Conservation (phyloP, 2,329 filamentous ascomycete genomes). For the Colletotrichum plurivorum region DNA sequence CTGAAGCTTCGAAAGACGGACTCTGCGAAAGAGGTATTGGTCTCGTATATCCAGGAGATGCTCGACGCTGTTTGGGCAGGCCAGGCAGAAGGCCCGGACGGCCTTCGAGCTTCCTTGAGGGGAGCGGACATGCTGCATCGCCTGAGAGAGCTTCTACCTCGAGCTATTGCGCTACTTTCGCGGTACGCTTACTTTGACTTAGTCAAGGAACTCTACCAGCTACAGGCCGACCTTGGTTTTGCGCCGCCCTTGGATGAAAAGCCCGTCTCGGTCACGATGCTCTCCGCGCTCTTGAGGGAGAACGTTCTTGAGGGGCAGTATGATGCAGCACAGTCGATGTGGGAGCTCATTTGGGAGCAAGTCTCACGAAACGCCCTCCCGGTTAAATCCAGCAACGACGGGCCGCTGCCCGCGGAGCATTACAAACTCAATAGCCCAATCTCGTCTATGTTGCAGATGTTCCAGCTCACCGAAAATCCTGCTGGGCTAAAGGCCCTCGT, state of each 20-base stretch:
- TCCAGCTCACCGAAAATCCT: constrained; percentile 56
- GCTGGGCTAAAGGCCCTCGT: constrained; percentile 66
- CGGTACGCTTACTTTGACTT: constrained; percentile 63
- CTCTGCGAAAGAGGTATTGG: constrained; percentile 45
- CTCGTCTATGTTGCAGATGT: constrained; percentile 63
- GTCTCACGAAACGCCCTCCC: constrained; percentile 61
- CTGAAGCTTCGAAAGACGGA: constrained; percentile 20
- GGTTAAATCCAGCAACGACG: constrained; percentile 42
- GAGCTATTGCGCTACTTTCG: constrained; percentile 52
- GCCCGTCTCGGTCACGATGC: constrained; percentile 59
- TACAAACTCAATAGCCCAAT: constrained; percentile 67
- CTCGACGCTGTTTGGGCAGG: constrained; percentile 30
- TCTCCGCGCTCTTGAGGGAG: constrained; percentile 78
- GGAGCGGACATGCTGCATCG: constrained; percentile 25
- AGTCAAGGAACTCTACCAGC: constrained; percentile 68
- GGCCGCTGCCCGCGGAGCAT: constrained; percentile 62
- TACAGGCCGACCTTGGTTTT: constrained; percentile 56
- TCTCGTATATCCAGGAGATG: constrained; percentile 47
- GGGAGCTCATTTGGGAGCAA: constrained; percentile 72
- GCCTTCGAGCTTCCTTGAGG: not conserved
- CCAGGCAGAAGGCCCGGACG: not conserved
- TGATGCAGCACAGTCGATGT: constrained; percentile 74
- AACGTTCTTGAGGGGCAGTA: constrained; percentile 71
- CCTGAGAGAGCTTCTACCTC: constrained; percentile 10
- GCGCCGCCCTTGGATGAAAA: too few relatives aligned